A percentile compares a stretch with the other conserved stretches of the same genome.
Evolutionary conservation across 129 eudicot species (phyloP).

Genomic region (Centella asiatica): DNA sequence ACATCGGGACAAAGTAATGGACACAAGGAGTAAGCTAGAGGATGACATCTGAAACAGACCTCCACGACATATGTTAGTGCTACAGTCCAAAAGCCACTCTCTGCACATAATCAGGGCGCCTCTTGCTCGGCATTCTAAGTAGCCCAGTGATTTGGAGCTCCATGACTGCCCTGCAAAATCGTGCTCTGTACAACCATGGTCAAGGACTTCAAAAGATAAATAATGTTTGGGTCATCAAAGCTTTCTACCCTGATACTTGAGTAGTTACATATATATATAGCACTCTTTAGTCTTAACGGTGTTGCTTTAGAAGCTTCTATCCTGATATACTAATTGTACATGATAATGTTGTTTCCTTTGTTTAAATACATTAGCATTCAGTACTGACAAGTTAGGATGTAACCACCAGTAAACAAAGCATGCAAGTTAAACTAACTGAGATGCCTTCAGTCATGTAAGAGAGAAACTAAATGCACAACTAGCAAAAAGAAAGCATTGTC

Average conservation of each 20-base stretch:
- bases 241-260: neutral
- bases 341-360: too few species aligned
- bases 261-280: neutral
- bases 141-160: constrained; percentile 88
- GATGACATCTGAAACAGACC: neutral
- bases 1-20: neutral
- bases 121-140: constrained; percentile 87
- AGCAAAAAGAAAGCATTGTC: too few species aligned
- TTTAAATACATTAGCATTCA: too few species aligned
- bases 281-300: too few species aligned
- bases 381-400: too few species aligned
- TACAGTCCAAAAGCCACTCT: constrained; percentile 85
- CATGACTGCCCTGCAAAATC: constrained; percentile 80
- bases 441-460: too few species aligned
- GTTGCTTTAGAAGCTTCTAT: too few species aligned
- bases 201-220: constrained; percentile 24
- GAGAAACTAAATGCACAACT: too few species aligned
- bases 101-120: constrained; percentile 94
- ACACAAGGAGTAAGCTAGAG: neutral
- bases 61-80: neutral
- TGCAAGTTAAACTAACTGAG: too few species aligned
- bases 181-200: constrained; percentile 50
- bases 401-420: too few species aligned
- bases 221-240: neutral
- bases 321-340: too few species aligned